Percentiles rank a stretch among this genome's conserved stretches.
These are phyloP conservation scores for Lipomyces mesembrius DNA, from an alignment of 805 yeast species.

Conservation along the genomic window DNA sequence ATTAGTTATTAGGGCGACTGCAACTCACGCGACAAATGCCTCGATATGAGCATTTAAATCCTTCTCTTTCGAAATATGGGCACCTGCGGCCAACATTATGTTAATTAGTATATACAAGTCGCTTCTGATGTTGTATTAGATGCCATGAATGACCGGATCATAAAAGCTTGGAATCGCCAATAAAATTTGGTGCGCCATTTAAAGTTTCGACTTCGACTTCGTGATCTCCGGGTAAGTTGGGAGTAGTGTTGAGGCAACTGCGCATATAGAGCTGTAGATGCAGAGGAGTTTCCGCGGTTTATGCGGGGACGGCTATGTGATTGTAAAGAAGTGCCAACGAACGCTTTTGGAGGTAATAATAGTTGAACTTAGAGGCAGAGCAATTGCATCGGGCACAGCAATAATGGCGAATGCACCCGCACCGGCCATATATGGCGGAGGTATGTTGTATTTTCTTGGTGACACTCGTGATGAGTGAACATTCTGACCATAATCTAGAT, in stretches of 20 bases:
- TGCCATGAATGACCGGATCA: not conserved
- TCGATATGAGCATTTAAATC: slow-evolving; percentile 52
- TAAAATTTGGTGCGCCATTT: not conserved
- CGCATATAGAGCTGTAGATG: not conserved
- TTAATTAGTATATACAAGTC: not conserved
- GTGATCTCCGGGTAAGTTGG: slow-evolving; percentile 10
- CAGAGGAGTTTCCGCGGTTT: not conserved
- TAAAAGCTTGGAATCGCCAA: not conserved
- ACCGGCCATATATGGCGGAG: slow-evolving; percentile 40
- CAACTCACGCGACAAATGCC: slow-evolving; percentile 49
- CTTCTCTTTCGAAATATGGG: slow-evolving; percentile 25
- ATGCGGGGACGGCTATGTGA: not conserved
- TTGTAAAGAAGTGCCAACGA: not conserved
- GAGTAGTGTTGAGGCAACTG: not conserved
- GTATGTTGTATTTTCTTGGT: slow-evolving; percentile 22
- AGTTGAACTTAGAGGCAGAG: not conserved
- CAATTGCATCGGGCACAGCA: not conserved
- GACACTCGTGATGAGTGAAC: not conserved
- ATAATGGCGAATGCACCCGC: slow-evolving; percentile 37
- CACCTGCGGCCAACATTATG: slow-evolving; percentile 24
- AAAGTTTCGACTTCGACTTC: not conserved
- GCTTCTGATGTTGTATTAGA: not conserved
- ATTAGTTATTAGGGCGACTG: not conserved
- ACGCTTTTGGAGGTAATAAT: not conserved
- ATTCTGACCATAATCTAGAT: slow-evolving; percentile 49